A percentile compares a stretch with the other conserved stretches of the same genome.
Conservation (phyloP, 345 rosid species). For the Boechera stricta region DNA sequence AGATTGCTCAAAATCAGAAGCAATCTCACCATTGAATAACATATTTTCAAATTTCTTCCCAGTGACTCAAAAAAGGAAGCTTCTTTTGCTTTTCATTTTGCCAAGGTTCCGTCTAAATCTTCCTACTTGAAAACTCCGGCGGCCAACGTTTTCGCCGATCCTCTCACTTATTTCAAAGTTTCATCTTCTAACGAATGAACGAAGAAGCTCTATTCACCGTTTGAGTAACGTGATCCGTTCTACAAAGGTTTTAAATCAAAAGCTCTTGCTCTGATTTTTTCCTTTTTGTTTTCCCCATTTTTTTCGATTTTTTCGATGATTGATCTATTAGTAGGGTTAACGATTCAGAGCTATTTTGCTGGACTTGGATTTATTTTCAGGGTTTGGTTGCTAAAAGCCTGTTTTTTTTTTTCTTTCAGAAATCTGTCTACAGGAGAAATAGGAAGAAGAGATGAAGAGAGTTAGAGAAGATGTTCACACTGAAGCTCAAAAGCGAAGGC, state of each 20-base stretch:
- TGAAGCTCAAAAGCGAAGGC: constrained; percentile 54
- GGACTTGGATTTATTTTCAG: constrained; percentile 44
- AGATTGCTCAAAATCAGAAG: constrained; percentile 15
- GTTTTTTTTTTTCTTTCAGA: neutral
- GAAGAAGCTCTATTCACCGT: constrained; percentile 5
- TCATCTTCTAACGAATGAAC: neutral
- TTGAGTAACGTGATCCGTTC: constrained; percentile 36
- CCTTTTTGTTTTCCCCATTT: constrained; percentile 1
- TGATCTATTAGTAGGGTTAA: constrained; percentile 16
- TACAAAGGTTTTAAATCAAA: constrained; percentile 27
- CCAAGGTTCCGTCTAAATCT: constrained; percentile 12
- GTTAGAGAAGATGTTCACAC: constrained; percentile 69
- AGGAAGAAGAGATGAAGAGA: constrained; percentile 67
- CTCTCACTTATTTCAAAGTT: constrained; percentile 4
- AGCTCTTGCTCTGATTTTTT: constrained; percentile 31
- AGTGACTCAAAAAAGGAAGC: neutral
- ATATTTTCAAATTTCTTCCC: neutral
- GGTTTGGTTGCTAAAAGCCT: constrained; percentile 47
- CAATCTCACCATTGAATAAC: constrained; percentile 7
- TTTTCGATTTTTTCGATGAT: constrained; percentile 9
- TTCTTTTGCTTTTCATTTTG: constrained; percentile 22
- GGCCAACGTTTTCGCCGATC: constrained; percentile 29
- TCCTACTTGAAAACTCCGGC: constrained; percentile 28
- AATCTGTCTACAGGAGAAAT: too few species aligned
- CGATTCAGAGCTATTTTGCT: constrained; percentile 28